Evolutionary conservation across 805 yeast species (phyloP), one percentile per base, ranked within the genome.

Genomic region (Nakazawaea peltata): DNA sequence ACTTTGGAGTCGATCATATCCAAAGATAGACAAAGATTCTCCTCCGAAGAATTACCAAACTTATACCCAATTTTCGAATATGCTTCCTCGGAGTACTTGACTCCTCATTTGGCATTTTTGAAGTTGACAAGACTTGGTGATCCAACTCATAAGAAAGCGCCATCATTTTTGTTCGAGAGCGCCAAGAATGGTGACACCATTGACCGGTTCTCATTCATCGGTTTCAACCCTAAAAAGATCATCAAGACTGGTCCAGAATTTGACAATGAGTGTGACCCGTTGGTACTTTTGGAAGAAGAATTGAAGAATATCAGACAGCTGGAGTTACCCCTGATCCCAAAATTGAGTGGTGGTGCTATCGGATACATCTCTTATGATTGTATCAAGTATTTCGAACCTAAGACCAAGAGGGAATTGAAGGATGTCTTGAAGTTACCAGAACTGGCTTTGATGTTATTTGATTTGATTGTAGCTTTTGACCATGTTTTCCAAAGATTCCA

Each of bases 301-400:
- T 66, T 92, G 62, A 57, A 63, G 8, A 57, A 65, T 27, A 73
- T 71, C 49, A 71, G 66, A 37, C 86, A 84, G 50, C 85, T 88
- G 2, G 77, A 73, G 46, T 61, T 85, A 33, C 94, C 94, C 0
- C 94, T 94, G 28, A 63, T 88, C 33, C 85, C 95, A 11, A 74
- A 71, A 43, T 63, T 87, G 39, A 79, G 88, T 47, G 98, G 99
- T 39, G 99, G 99, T 44, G 97, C 97, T 5, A 71, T 90, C 36
- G 99, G 99, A 2, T 92, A 87, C 54, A 77, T 92, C 29, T 85
- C 97, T 1, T 92, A 92, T 51, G 99, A 92, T 57, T 92, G 99
- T 65, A 82, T 92, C 51, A 83, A 86, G 54, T 92, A 92, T 59
- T 92, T 92, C 47, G 99, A 92, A 61, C 99, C 99, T 41, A 79